Conservation (phyloP, 2,329 filamentous ascomycete species). For the Paecilomyces variotii region DNA sequence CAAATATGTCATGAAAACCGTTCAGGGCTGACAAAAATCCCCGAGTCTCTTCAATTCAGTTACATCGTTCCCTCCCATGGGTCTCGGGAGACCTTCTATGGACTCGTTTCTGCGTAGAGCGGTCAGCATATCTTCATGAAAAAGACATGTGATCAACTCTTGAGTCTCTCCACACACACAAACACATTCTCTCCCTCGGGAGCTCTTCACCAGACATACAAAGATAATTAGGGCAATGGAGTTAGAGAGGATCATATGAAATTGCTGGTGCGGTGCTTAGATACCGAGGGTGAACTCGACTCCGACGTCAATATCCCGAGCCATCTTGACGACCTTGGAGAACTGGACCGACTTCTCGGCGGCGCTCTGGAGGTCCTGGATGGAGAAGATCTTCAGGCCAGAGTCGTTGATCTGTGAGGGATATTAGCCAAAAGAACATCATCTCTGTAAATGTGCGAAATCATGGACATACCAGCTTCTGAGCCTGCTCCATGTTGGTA, state of each 20-base stretch:
- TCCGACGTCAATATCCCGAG: conserved; percentile 92
- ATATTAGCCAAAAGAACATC: conserved; percentile 2
- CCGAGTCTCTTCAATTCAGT: neutral
- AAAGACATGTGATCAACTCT: neutral
- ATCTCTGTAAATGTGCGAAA: conserved; percentile 1
- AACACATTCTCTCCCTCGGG: neutral
- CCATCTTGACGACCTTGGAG: conserved; percentile 98
- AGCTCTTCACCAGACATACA: neutral
- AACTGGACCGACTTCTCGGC: conserved; percentile 98
- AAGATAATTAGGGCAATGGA: neutral
- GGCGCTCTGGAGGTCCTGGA: conserved; percentile 93
- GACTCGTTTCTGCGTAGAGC: neutral
- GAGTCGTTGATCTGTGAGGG: conserved; percentile 72
- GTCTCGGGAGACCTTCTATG: neutral
- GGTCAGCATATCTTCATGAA: neutral
- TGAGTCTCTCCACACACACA: neutral
- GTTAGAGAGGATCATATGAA: neutral
- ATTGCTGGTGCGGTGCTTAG: conserved; percentile 42
- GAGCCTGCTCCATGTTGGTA: conserved; percentile 94
- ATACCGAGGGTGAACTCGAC: conserved; percentile 94
- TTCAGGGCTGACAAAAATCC: neutral
- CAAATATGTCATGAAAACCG: neutral
- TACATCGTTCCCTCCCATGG: neutral
- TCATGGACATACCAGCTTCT: conserved; percentile 58
- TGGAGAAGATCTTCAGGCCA: conserved; percentile 98